These are phyloP conservation scores for Mortierella alpina DNA, from an alignment of 192 early-diverging fungal species.

Conservation along the genomic window DNA sequence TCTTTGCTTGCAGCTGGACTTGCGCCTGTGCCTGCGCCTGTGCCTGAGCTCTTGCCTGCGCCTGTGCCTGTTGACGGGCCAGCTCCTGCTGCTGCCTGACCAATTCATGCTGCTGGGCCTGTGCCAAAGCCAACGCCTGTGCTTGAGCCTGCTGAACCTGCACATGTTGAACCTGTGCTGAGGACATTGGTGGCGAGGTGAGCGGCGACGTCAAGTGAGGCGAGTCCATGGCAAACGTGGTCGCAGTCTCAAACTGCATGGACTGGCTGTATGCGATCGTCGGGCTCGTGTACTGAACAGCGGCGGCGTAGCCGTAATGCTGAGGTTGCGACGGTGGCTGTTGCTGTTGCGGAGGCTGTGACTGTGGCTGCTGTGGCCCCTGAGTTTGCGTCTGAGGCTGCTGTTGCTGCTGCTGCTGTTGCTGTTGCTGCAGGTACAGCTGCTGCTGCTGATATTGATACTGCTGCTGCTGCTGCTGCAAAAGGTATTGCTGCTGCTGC, in stretches of 20 bases:
- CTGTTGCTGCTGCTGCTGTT: conserved; percentile 22
- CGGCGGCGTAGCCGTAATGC: conserved; percentile 30
- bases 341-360: conserved; percentile 23
- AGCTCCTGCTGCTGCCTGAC: conserved; percentile 52
- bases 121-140: conserved; percentile 19
- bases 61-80: conserved; percentile 41
- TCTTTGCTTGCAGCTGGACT: conserved; percentile 37
- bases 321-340: conserved; percentile 27
- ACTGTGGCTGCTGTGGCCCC: conserved; percentile 4
- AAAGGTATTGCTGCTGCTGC: conserved; percentile 32
- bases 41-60: conserved; percentile 53
- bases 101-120: conserved; percentile 58
- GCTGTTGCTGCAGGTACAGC: conserved; percentile 31
- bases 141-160: conserved; percentile 54
- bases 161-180: conserved; percentile 54
- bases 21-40: conserved; percentile 43
- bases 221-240: conserved; percentile 39
- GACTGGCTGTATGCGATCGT: conserved; percentile 46
- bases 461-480: conserved; percentile 32
- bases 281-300: conserved; percentile 42
- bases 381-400: conserved; percentile 5
- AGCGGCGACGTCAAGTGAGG: conserved; percentile 41
- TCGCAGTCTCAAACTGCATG: conserved; percentile 37
- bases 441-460: conserved; percentile 36
- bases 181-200: conserved; percentile 43